phyloP scores from a whole-genome alignment of 2,329 filamentous ascomycete genomes.

The Paraphaeosphaeria minitans region DNA sequence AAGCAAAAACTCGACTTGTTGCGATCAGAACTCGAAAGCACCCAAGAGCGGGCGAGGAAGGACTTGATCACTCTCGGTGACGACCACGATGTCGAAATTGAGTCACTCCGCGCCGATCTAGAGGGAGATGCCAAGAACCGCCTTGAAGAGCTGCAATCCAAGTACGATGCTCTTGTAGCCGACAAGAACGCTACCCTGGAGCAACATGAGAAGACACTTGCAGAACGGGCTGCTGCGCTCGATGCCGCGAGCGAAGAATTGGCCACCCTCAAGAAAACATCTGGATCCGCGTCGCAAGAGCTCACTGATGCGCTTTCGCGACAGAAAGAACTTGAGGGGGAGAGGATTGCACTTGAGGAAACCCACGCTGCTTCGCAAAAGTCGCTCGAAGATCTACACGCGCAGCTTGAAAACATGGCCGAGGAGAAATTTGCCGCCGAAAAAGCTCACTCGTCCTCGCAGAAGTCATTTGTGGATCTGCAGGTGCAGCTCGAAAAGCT shows the following conservation, averaged over 20 bases:
- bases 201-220: slow-evolving; percentile 29
- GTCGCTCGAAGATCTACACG: slow-evolving; percentile 29
- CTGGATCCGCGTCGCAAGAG: slow-evolving; percentile 29
- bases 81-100: slow-evolving; percentile 42
- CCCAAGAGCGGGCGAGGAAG: slow-evolving; percentile 34
- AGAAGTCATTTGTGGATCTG: neutral
- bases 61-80: slow-evolving; percentile 38
- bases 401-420: slow-evolving; percentile 25
- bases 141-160: slow-evolving; percentile 38
- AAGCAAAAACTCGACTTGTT: slow-evolving; percentile 31
- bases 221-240: slow-evolving; percentile 27
- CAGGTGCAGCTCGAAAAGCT: slow-evolving; percentile 24
- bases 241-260: slow-evolving; percentile 29
- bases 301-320: slow-evolving; percentile 31
- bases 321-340: slow-evolving; percentile 11
- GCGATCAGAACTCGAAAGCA: slow-evolving; percentile 36
- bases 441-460: slow-evolving; percentile 21
- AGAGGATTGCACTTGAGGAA: slow-evolving; percentile 26
- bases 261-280: slow-evolving; percentile 24
- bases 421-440: slow-evolving; percentile 25
- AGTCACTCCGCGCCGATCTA: slow-evolving; percentile 42
- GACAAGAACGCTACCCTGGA: slow-evolving; percentile 34
- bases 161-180: slow-evolving; percentile 36
- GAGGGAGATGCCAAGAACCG: slow-evolving; percentile 44
- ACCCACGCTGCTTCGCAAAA: slow-evolving; percentile 29